These are phyloP conservation scores for Aspergillus cejpii DNA, from an alignment of 2,329 filamentous ascomycete species.

Conservation along the genomic window DNA sequence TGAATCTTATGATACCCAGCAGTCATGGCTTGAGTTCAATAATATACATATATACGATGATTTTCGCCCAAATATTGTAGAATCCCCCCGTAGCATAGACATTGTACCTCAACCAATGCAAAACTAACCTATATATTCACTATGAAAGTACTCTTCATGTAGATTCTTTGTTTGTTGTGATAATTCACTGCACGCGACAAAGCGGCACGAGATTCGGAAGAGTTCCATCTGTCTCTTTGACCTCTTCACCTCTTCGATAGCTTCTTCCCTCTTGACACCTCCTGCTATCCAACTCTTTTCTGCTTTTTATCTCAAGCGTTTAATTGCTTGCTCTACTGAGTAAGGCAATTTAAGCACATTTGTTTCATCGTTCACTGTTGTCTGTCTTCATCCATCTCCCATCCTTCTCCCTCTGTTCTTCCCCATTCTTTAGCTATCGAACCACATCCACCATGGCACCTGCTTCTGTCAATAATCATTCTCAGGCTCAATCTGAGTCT, in stretches of 20 bases:
- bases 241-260: conserved; percentile 12
- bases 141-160: background rate
- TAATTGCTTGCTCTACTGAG: conserved; percentile 1
- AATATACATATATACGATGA: background rate
- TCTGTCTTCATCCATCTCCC: too few species aligned
- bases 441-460: conserved; percentile 50
- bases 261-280: conserved; percentile 11
- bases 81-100: background rate
- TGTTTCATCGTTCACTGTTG: too few species aligned
- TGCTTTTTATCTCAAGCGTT: too few species aligned
- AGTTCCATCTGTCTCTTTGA: conserved; percentile 32
- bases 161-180: background rate
- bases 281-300: conserved; percentile 7
- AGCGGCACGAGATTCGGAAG: conserved; percentile 24
- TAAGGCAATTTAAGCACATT: too few species aligned
- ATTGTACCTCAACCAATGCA: background rate
- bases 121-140: background rate
- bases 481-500: conserved; percentile 57
- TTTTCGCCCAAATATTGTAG: background rate
- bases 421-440: background rate
- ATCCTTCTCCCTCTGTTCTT: background rate
- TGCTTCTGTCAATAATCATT: conserved; percentile 56
- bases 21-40: background rate
- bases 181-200: conserved; percentile 17
- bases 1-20: conserved; percentile 14